Evolutionary conservation across 2,329 filamentous ascomycete genomes (phyloP), one percentile per base, ranked within the genome.

Genomic region (Exophiala lecanii-corni): DNA sequence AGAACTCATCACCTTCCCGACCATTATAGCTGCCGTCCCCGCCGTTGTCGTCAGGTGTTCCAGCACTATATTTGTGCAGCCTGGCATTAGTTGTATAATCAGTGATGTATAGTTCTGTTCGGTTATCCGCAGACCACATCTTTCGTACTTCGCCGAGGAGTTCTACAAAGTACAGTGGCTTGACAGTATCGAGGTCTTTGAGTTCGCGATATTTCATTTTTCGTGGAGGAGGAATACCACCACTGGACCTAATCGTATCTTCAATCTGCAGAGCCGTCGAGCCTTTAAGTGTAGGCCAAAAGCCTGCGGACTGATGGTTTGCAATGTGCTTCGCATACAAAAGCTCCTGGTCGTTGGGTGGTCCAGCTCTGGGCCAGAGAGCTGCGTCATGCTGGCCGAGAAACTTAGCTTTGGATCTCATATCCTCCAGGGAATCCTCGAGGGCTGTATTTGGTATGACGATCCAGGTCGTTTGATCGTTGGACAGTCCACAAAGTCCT

Each of bases 31-130:
- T 12, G 6, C 12, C 23, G 23, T 26, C 23, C 6, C 23, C 23
- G 12, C 23, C 12, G 5, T 60, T 60, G 1, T 60, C 53, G 12
- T 54, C 45, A 12, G 6, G 7, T 26, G 23, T 26, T 7, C 67
- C 61, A 35, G 63, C 58, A 10, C 58, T 55, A 45, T 78, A 79
- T 25, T 79, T 63, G 51, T 74, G 82, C 45, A 96, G 80, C 1
- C 57, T 47, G 0, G 70, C 57, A 56, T 96, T 87, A 38, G 77
- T 67, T 0, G 88, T 94, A 61, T 89, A 95, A 62, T 96, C 89
- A 0, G 86, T 84, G 13, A 94, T 68, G 69, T 89, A 89, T 0
- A 95, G 51, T 4, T 79, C 77, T 9, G 76, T 64, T 43, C 65
- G 75, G 18, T 74, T 71, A 28, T 64, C 61, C 18, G 55, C 60